phyloP scores from a whole-genome alignment of 345 rosid species.

The Citrus inodora region DNA sequence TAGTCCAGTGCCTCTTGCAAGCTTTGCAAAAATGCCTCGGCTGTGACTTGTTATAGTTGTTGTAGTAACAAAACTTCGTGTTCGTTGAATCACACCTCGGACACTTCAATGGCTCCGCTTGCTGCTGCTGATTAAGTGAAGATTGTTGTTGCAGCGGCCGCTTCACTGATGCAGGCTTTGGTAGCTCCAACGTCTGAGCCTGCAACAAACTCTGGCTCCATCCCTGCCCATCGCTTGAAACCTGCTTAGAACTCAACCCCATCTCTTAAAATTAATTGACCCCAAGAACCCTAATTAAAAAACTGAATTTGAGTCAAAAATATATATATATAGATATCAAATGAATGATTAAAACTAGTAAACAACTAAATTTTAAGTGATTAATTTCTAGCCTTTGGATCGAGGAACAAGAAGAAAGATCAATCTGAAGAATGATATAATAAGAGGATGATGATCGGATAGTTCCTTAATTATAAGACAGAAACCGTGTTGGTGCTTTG shows the following conservation, averaged over 20 bases:
- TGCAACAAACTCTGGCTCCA: constrained; percentile 46
- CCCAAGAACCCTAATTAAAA: not conserved
- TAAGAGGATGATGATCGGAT: constrained; percentile 7
- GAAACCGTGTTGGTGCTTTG: constrained; percentile 3
- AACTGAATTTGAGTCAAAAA: not conserved
- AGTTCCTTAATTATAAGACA: constrained; percentile 12
- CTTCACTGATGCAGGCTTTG: constrained; percentile 27
- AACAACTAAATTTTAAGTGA: not conserved
- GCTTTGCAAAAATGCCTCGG: constrained; percentile 90
- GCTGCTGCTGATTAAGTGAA: constrained; percentile 27
- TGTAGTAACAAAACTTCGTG: constrained; percentile 93
- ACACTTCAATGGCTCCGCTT: constrained; percentile 63
- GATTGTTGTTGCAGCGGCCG: constrained; percentile 24
- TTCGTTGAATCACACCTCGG: constrained; percentile 87
- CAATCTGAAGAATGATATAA: constrained; percentile 20
- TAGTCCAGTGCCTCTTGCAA: constrained; percentile 93
- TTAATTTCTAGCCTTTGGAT: constrained; percentile 30
- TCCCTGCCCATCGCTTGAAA: constrained; percentile 40
- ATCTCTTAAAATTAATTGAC: not conserved
- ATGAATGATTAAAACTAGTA: not conserved
- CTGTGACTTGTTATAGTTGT: constrained; percentile 87
- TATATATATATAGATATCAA: not conserved
- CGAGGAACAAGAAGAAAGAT: constrained; percentile 34
- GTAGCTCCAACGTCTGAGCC: constrained; percentile 30
- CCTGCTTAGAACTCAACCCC: constrained; percentile 54